phyloP scores from a whole-genome alignment of 768 basidiomycete species.

The Agaricus sinodeliciosus region DNA sequence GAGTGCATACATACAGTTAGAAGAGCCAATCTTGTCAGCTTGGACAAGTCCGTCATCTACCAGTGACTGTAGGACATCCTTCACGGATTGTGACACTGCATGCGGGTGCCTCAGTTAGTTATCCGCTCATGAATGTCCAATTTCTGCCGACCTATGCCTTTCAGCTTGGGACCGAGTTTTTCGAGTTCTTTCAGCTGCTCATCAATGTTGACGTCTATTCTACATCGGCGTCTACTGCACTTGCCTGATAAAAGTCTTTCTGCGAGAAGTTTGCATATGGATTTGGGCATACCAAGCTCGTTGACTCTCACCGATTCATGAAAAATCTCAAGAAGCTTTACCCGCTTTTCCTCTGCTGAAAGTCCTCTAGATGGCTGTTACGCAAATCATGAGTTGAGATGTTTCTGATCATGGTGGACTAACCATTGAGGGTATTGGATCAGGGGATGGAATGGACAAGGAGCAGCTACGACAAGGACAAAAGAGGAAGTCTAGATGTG shows the following conservation, averaged over 20 bases:
- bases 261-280: conserved; percentile 20
- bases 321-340: conserved; percentile 86
- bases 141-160: conserved; percentile 67
- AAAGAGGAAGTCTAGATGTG: not conserved
- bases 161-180: conserved; percentile 81
- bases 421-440: not conserved
- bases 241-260: conserved; percentile 65
- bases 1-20: conserved; percentile 62
- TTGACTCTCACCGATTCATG: conserved; percentile 65
- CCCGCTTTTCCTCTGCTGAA: conserved; percentile 85
- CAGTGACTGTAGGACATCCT: conserved; percentile 84
- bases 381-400: not conserved
- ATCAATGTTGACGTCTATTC: not conserved
- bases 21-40: conserved; percentile 89
- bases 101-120: not conserved
- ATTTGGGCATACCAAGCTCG: not conserved
- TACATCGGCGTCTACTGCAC: not conserved
- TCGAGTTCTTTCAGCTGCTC: conserved; percentile 84
- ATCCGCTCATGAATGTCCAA: not conserved
- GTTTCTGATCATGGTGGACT: not conserved
- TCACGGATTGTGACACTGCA: conserved; percentile 83
- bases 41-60: conserved; percentile 85
- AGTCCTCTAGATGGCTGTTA: conserved; percentile 73
- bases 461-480: too few species aligned
- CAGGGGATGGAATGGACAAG: not conserved